phyloP scores from a whole-genome alignment of 2,329 filamentous ascomycete genomes.

The Ambrosiella cleistominuta region DNA sequence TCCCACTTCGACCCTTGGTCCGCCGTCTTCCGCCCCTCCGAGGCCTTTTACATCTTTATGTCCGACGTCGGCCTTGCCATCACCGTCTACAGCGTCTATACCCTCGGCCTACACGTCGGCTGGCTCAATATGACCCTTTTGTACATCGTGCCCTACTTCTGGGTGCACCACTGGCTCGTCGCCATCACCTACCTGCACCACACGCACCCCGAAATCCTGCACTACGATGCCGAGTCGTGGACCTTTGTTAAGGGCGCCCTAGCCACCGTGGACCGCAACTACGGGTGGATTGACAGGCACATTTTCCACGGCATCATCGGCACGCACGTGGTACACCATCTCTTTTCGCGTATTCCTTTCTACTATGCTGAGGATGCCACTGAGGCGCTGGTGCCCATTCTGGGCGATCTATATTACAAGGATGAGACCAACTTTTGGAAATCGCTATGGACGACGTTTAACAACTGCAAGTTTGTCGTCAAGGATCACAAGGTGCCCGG shows the following conservation, averaged over 20 bases:
- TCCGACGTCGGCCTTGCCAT: constrained; percentile 42
- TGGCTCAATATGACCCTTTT: constrained; percentile 36
- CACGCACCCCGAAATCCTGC: constrained; percentile 32
- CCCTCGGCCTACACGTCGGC: constrained; percentile 27
- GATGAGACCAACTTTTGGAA: constrained; percentile 27
- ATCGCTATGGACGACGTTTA: constrained; percentile 29
- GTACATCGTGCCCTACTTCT: constrained; percentile 48
- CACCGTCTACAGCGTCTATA: constrained; percentile 33
- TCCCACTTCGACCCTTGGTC: constrained; percentile 46
- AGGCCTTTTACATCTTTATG: constrained; percentile 37
- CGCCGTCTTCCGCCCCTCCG: constrained; percentile 40
- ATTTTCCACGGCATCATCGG: constrained; percentile 51
- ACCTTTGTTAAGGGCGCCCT: constrained; percentile 44
- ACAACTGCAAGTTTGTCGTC: constrained; percentile 30
- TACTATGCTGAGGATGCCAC: constrained; percentile 44
- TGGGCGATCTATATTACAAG: constrained; percentile 35
- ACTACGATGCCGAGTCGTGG: constrained; percentile 42
- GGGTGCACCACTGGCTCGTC: constrained; percentile 57
- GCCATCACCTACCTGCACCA: constrained; percentile 63
- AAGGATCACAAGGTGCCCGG: constrained; percentile 12
- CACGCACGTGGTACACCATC: constrained; percentile 45
- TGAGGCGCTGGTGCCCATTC: constrained; percentile 35
- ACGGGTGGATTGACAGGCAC: constrained; percentile 46
- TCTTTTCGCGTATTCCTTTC: constrained; percentile 28
- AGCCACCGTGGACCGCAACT: constrained; percentile 45